Evolutionary conservation across 805 yeast genomes (phyloP).

Genomic region (Starmerella bombi): DNA sequence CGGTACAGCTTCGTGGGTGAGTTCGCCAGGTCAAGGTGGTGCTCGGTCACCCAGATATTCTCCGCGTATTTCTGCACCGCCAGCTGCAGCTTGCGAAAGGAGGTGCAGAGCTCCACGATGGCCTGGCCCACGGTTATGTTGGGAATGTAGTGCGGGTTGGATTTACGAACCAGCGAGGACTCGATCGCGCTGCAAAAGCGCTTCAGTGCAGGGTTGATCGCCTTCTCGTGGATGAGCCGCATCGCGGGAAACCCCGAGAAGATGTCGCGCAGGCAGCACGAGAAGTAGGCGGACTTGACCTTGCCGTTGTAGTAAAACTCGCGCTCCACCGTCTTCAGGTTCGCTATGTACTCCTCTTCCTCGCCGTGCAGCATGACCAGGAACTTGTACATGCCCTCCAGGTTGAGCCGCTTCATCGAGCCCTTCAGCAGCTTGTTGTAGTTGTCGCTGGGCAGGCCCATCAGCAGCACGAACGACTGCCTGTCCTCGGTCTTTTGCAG

Average conservation of each 20-base stretch:
- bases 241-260: constrained; percentile 11
- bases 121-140: not conserved
- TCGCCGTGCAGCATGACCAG: constrained; percentile 1
- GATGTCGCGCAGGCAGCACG: not conserved
- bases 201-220: constrained; percentile 2
- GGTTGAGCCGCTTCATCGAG: not conserved
- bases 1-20: constrained; percentile 3
- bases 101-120: not conserved
- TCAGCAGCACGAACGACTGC: not conserved
- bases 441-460: constrained; percentile 1
- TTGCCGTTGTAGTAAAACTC: constrained; percentile 2
- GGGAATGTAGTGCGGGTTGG: not conserved
- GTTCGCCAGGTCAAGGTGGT: constrained; percentile 1
- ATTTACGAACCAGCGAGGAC: not conserved
- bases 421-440: constrained; percentile 1
- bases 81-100: constrained; percentile 1
- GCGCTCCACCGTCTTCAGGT: constrained; percentile 3
- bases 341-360: constrained; percentile 5
- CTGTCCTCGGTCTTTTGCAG: too few species aligned
- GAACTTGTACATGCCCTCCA: not conserved
- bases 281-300: not conserved
- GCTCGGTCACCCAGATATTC: constrained; percentile 5
- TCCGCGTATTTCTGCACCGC: constrained; percentile 5
- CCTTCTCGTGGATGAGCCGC: constrained; percentile 3
- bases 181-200: not conserved